phyloP scores from a whole-genome alignment of 129 eudicot species.

The Arctium lappa region DNA sequence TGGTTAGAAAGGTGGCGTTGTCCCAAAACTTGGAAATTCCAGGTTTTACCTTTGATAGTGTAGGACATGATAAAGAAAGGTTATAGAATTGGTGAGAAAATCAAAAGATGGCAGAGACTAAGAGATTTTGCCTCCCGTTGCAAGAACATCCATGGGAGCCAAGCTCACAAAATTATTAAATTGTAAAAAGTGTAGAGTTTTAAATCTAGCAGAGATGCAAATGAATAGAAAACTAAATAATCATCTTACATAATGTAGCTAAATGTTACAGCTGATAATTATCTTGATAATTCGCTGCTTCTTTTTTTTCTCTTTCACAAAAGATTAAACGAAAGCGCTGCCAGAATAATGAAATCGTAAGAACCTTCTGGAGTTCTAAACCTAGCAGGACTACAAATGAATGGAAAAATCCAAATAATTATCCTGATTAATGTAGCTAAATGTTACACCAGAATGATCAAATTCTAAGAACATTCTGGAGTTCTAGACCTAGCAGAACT shows the following conservation, averaged over 20 bases:
- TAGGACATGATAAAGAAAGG: not conserved
- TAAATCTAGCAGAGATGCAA: not conserved
- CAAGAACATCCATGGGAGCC: not conserved
- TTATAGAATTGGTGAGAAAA: not conserved
- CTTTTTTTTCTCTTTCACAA: too few relatives aligned
- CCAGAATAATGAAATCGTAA: not conserved
- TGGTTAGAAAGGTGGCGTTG: not conserved
- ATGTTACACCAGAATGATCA: not conserved
- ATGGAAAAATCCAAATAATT: not conserved
- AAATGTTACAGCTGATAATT: not conserved
- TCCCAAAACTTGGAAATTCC: not conserved
- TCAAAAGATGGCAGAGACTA: not conserved
- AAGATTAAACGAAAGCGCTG: too few relatives aligned
- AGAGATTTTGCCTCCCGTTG: not conserved
- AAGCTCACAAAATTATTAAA: too few relatives aligned
- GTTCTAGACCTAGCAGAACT: not conserved
- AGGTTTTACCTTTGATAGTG: not conserved
- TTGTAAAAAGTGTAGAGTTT: not conserved
- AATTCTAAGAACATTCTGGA: not conserved
- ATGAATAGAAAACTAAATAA: not conserved
- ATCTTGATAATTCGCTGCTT: not conserved
- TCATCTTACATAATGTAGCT: not conserved
- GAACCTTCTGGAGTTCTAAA: not conserved
- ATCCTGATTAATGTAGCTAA: not conserved
- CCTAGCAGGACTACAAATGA: not conserved